These are phyloP conservation scores for Metschnikowia henanensis DNA, from an alignment of 805 yeast species.

Conservation along the genomic window DNA sequence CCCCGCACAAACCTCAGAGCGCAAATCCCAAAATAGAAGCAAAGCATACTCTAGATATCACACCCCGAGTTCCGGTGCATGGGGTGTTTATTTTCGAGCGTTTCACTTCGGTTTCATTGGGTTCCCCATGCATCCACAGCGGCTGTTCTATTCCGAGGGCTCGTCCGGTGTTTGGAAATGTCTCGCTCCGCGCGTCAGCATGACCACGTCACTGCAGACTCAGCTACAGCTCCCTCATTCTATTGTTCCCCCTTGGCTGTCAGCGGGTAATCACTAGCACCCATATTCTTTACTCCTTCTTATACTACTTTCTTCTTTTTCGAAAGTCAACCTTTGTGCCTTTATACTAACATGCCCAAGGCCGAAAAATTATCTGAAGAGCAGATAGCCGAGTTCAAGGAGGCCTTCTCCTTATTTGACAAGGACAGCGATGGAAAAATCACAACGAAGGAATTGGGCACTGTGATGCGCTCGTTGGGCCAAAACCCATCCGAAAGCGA, in stretches of 20 bases:
- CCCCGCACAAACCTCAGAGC: no score
- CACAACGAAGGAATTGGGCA: slow-evolving; percentile 93
- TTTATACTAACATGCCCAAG: slow-evolving; percentile 35
- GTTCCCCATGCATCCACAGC: not conserved
- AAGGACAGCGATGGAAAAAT: slow-evolving; percentile 97
- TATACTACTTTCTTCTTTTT: not conserved
- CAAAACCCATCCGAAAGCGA: slow-evolving; percentile 96
- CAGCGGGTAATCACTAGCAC: not conserved
- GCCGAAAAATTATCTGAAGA: slow-evolving; percentile 91
- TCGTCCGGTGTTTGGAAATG: not conserved
- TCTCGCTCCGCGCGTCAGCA: not conserved
- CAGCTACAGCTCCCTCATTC: not conserved
- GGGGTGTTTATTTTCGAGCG: not conserved
- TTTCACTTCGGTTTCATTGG: not conserved
- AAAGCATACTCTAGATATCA: no score
- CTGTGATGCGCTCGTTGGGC: slow-evolving; percentile 99
- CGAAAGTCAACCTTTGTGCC: not conserved
- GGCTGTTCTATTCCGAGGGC: not conserved
- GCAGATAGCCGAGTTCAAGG: slow-evolving; percentile 96
- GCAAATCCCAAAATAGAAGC: no score
- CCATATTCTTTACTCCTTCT: not conserved
- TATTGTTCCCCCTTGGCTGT: not conserved
- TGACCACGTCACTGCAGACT: not conserved
- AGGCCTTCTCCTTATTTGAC: slow-evolving; percentile 96
- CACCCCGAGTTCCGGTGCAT: no score